Conservation (phyloP, 2,329 filamentous ascomycete species). For the Myriosclerotinia scirpicola region DNA sequence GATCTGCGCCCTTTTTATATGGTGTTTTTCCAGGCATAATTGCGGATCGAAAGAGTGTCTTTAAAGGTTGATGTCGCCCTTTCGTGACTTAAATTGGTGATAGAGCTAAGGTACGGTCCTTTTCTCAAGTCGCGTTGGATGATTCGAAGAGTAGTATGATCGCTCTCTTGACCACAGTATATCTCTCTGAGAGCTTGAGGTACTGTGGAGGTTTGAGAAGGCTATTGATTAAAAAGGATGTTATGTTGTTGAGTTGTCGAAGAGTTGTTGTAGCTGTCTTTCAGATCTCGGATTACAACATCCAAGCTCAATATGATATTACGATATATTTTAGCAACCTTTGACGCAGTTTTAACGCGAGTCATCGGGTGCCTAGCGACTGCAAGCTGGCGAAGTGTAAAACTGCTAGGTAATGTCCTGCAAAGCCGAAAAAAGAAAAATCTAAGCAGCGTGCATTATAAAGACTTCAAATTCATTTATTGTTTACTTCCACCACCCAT, state of each 20-base stretch:
- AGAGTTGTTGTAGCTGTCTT: conserved; percentile 21
- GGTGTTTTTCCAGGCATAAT: conserved; percentile 72
- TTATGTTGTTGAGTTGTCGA: conserved; percentile 18
- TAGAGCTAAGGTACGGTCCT: conserved; percentile 1
- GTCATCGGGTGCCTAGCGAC: conserved; percentile 23
- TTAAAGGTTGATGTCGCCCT: conserved; percentile 35
- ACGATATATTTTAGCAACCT: conserved; percentile 14
- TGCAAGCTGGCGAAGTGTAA: conserved; percentile 12
- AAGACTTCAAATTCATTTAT: not conserved
- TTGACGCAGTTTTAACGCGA: conserved; percentile 19
- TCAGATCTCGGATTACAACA: conserved; percentile 22
- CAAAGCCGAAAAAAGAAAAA: conserved; percentile 5
- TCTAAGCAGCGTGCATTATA: not conserved
- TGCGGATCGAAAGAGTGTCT: conserved; percentile 24
- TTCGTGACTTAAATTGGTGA: conserved; percentile 31
- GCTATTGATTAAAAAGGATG: conserved; percentile 12
- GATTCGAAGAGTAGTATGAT: not conserved
- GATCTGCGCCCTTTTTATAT: conserved; percentile 64
- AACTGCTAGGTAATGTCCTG: not conserved
- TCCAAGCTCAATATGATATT: conserved; percentile 20
- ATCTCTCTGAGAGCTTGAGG: not conserved
- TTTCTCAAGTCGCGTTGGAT: conserved; percentile 9
- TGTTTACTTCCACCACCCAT: not conserved
- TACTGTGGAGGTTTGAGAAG: not conserved
- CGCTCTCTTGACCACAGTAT: not conserved